phyloP scores from a whole-genome alignment of 1,284 basidiomycete species.

The Thelephora terrestris region DNA sequence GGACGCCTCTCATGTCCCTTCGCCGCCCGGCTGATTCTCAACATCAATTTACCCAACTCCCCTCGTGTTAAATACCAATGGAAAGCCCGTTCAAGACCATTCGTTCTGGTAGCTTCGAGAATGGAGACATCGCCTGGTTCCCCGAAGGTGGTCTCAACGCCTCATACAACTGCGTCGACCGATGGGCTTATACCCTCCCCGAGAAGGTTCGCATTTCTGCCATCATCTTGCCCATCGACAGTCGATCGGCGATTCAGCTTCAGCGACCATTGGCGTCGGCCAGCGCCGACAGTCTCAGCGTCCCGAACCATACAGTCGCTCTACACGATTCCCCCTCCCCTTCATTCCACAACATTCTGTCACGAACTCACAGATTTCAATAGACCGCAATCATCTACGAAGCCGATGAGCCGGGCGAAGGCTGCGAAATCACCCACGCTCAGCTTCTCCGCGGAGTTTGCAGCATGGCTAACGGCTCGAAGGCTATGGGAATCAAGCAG shows the following conservation, averaged over 20 bases:
- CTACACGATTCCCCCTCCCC: neutral
- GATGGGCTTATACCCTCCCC: constrained; percentile 88
- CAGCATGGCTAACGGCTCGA: constrained; percentile 88
- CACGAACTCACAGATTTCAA: neutral
- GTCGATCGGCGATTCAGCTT: neutral
- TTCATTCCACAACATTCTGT: neutral
- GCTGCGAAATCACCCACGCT: constrained; percentile 69
- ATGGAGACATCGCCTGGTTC: too few relatives aligned
- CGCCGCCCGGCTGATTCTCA: too few relatives aligned
- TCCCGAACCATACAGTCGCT: too few relatives aligned
- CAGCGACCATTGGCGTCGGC: too few relatives aligned
- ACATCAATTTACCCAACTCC: too few relatives aligned
- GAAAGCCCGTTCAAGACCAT: too few relatives aligned
- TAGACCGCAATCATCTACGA: constrained; percentile 96
- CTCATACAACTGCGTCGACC: constrained; percentile 96
- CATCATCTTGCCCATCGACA: constrained; percentile 3
- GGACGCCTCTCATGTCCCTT: too few relatives aligned
- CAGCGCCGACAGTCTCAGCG: too few relatives aligned
- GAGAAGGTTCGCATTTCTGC: constrained; percentile 53
- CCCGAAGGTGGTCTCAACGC: too few relatives aligned
- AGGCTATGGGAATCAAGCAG: constrained; percentile 85
- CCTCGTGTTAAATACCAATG: too few relatives aligned
- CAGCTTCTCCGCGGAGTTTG: constrained; percentile 89
- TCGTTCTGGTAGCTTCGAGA: too few relatives aligned
- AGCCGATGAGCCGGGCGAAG: constrained; percentile 88